Base-by-base conservation (phyloP, 139 green algal genomes). In the Micractinium sp. region DNA sequence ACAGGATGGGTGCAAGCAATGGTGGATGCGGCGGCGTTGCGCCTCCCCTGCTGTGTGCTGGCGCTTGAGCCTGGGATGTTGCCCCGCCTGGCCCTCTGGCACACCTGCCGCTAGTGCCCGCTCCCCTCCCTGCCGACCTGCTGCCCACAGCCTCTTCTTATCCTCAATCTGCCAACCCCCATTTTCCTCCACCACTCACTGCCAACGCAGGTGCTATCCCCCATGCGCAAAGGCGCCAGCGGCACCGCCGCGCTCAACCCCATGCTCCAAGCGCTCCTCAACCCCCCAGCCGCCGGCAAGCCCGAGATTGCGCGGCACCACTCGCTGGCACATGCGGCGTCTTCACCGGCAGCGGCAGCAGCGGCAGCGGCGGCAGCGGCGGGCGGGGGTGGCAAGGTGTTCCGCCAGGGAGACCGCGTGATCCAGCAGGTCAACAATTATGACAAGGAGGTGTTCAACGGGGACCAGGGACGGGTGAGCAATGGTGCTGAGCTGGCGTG, bases 371-470 rank as follows among this genome's bases (percentile, higher is more conserved):
- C 31, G 33, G 41, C 60, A 67, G n/a, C 77, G 9, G 38, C 38
- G 0, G 38, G 29, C 38, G 38, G 29, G 0, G 38, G 29, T 15
- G 77, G 20, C 77, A 61, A 61, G 77, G 77, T 76, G 19, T 91
- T 94, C 53, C 90, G 94, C 39, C 80, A 94, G 27, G 95, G 95
- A 16, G 95, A 97, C 88, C 75, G 94, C 0, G 95, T 96, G 23
- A 88, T 97, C n/a, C 96, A 98, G 90, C 35, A 90, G 39, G 79
- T 89, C 20, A 98, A 98, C 91, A 92, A 97, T 90, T 95, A 96
- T 29, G 92, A 96, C 29, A 91, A 92, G 71, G 94, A 97, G 27
- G 94, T 98, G 33, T 97, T 93, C 91, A 98, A 98, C 87, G 96
- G 96, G 3, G 96, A 98, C 88, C 85, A 96, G 67, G 96, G 96